These are phyloP conservation scores for Hypoxylon fuscum DNA, from an alignment of 495 filamentous ascomycete species.

Conservation along the genomic window DNA sequence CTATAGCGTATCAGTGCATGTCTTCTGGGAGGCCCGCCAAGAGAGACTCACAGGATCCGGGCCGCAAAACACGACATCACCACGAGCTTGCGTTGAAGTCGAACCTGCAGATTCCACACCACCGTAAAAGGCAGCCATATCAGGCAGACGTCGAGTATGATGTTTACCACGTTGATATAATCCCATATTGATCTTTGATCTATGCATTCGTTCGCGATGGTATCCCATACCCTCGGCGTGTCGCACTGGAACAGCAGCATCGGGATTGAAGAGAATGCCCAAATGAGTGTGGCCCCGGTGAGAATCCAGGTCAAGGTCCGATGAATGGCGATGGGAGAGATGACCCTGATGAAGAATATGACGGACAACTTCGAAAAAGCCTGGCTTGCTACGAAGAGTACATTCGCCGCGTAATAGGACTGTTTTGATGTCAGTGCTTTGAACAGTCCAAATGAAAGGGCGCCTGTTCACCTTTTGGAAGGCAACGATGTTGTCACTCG, in stretches of 20 bases:
- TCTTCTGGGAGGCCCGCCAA: background rate
- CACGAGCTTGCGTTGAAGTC: slow-evolving; percentile 41
- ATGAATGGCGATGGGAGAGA: slow-evolving; percentile 35
- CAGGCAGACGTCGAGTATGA: slow-evolving; percentile 48
- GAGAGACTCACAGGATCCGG: slow-evolving; percentile 46
- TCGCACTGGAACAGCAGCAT: slow-evolving; percentile 51
- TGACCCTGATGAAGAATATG: slow-evolving; percentile 45
- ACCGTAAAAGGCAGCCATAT: slow-evolving; percentile 46
- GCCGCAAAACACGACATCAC: slow-evolving; percentile 47
- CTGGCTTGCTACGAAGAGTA: slow-evolving; percentile 46
- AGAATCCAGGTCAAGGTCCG: slow-evolving; percentile 17
- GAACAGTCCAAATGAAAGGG: background rate
- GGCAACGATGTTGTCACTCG: background rate
- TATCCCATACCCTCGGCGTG: slow-evolving; percentile 48
- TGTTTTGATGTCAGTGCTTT: slow-evolving; percentile 25
- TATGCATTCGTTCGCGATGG: slow-evolving; percentile 46
- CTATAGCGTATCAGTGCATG: slow-evolving; percentile 27
- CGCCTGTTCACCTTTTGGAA: slow-evolving; percentile 13
- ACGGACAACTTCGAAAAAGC: slow-evolving; percentile 48
- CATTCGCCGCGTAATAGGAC: slow-evolving; percentile 45
- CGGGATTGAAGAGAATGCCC: slow-evolving; percentile 43
- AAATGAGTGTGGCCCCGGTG: slow-evolving; percentile 36
- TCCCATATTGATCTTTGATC: slow-evolving; percentile 37
- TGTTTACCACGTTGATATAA: slow-evolving; percentile 46
- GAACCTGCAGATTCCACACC: slow-evolving; percentile 45